A percentile compares a stretch with the other conserved stretches of the same genome.
These are phyloP conservation scores for Irpex sp. DNA, from an alignment of 1,284 basidiomycete genomes.

Conservation along the genomic window DNA sequence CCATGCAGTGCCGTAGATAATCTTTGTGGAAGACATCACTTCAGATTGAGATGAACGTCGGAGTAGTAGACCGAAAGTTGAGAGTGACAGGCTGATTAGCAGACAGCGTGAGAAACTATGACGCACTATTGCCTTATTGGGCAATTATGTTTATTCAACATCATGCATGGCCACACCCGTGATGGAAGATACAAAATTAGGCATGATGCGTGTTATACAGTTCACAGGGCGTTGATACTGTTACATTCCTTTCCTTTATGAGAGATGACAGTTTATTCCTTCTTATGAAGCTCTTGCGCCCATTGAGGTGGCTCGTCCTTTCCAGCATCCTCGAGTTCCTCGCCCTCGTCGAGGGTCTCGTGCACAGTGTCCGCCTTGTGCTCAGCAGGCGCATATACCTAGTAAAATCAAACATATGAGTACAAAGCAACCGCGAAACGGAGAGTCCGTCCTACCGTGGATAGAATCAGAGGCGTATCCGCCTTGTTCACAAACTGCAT, in stretches of 20 bases:
- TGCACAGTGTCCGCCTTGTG: conserved; percentile 30
- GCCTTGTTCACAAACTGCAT: conserved; percentile 27
- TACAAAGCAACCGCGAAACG: background rate
- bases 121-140: background rate
- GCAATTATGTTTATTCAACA: background rate
- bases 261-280: background rate
- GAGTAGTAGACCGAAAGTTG: background rate
- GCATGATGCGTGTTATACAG: no score
- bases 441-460: conserved; percentile 20
- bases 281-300: conserved; percentile 22
- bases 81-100: background rate
- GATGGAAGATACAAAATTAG: no score
- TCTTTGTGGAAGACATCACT: conserved; percentile 27
- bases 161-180: background rate
- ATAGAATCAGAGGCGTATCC: conserved; percentile 25
- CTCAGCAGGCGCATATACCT: conserved; percentile 31
- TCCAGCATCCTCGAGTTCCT: conserved; percentile 27
- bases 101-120: background rate
- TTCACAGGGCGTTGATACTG: background rate
- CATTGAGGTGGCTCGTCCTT: conserved; percentile 29
- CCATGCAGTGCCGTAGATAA: conserved; percentile 74
- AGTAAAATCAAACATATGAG: background rate
- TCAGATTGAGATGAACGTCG: background rate
- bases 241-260: background rate
- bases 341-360: conserved; percentile 24